These are phyloP conservation scores for Globisporangium echinulatum DNA, from an alignment of 352 stramenopile species.

Conservation along the genomic window DNA sequence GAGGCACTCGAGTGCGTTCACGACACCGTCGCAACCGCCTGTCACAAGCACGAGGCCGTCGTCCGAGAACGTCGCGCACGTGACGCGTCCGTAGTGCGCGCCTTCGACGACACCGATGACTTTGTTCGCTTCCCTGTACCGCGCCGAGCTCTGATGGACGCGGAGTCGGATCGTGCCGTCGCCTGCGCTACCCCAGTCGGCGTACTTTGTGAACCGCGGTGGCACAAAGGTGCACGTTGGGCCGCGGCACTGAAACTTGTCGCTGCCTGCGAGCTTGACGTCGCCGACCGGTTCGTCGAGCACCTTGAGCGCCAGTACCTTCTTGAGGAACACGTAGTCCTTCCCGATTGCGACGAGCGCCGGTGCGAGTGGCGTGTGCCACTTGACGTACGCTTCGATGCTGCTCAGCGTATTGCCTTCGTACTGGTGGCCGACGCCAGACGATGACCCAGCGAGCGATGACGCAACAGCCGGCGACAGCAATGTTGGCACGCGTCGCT, in stretches of 20 bases:
- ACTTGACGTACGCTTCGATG: slow-evolving; percentile 72
- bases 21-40: slow-evolving; percentile 57
- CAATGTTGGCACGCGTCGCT: slow-evolving; percentile 45
- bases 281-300: slow-evolving; percentile 43
- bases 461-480: slow-evolving; percentile 4
- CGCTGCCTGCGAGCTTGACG: slow-evolving; percentile 35
- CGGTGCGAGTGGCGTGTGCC: slow-evolving; percentile 61
- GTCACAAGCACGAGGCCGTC: slow-evolving; percentile 56
- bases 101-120: slow-evolving; percentile 61
- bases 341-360: slow-evolving; percentile 69
- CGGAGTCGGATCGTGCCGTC: slow-evolving; percentile 62
- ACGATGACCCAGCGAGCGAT: background rate
- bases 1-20: slow-evolving; percentile 65
- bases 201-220: slow-evolving; percentile 65
- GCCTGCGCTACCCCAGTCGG: slow-evolving; percentile 42
- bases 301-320: slow-evolving; percentile 28
- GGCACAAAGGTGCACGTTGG: slow-evolving; percentile 49
- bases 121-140: slow-evolving; percentile 60
- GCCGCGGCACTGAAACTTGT: slow-evolving; percentile 56
- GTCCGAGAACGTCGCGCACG: slow-evolving; percentile 52
- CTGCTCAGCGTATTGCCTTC: slow-evolving; percentile 50
- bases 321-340: slow-evolving; percentile 72
- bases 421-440: slow-evolving; percentile 30
- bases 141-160: slow-evolving; percentile 38
- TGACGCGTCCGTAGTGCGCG: slow-evolving; percentile 44